Conservation (phyloP, 1,284 basidiomycete genomes). For the Ceratobasidium sp. region DNA sequence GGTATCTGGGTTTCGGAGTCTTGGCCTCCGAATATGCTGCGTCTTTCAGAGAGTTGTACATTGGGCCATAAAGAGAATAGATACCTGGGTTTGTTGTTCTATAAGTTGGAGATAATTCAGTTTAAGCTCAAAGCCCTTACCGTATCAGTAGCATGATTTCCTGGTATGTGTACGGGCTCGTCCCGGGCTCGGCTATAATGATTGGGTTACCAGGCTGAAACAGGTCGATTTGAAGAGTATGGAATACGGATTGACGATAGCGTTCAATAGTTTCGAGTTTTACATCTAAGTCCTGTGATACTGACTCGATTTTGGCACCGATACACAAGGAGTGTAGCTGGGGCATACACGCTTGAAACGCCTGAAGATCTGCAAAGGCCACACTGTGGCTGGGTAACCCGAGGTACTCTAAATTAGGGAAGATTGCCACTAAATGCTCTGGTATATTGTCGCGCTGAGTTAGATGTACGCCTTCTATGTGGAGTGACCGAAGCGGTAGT, state of each 20-base stretch:
- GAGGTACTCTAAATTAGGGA: neutral
- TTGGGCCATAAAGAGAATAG: no score
- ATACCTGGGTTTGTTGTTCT: no score
- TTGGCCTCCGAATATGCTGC: no score
- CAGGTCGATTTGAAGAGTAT: neutral
- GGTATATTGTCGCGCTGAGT: neutral
- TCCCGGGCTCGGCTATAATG: neutral
- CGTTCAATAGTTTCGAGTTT: neutral
- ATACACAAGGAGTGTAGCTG: neutral
- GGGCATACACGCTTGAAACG: neutral
- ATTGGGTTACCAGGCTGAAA: neutral
- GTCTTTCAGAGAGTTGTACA: no score
- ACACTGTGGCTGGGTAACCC: neutral
- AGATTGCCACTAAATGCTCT: neutral
- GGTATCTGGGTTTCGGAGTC: no score
- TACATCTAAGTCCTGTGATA: neutral
- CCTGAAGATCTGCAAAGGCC: neutral
- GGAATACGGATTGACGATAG: neutral
- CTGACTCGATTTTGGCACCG: neutral
- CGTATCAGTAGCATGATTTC: neutral
- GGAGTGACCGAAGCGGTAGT: neutral
- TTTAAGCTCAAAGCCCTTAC: neutral
- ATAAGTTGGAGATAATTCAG: no score
- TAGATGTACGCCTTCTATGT: neutral
- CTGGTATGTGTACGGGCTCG: neutral